These are phyloP conservation scores for Stephania japonica DNA, from an alignment of 164 flowering plant species.

Conservation along the genomic window DNA sequence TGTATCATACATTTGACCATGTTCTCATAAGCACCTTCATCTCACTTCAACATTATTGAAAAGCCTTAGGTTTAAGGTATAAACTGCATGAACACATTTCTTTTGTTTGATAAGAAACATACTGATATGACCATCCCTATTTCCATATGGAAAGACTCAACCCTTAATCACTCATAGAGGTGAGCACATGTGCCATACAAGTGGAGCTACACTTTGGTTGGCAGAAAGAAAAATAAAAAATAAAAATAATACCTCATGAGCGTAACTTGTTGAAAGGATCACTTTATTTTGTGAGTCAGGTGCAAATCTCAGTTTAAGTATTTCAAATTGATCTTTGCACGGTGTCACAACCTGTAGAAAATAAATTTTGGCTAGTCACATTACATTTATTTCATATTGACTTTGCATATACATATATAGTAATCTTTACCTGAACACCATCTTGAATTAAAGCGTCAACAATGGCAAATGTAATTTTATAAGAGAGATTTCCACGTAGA, in stretches of 20 bases:
- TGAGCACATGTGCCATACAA: no score
- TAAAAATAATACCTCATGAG: background rate
- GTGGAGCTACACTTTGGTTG: no score
- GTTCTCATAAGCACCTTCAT: no score
- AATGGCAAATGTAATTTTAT: background rate
- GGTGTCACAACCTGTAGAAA: background rate
- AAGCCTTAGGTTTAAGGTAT: no score
- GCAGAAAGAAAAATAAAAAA: no score
- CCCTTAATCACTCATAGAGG: no score
- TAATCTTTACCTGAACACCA: conserved; percentile 5
- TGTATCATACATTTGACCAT: background rate
- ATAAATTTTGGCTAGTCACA: background rate
- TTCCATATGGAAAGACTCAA: no score
- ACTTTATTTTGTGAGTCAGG: background rate
- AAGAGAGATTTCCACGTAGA: background rate
- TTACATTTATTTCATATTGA: background rate
- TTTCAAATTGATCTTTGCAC: conserved; percentile 3
- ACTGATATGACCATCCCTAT: no score
- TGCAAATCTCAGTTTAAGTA: background rate
- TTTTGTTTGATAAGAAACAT: no score
- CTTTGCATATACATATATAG: background rate
- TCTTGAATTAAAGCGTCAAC: background rate
- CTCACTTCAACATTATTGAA: no score
- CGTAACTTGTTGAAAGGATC: conserved; percentile 7
- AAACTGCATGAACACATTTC: no score